These are phyloP conservation scores for Fimicolochytrium jonesii DNA, from an alignment of 192 early-diverging fungal genomes.

Conservation along the genomic window DNA sequence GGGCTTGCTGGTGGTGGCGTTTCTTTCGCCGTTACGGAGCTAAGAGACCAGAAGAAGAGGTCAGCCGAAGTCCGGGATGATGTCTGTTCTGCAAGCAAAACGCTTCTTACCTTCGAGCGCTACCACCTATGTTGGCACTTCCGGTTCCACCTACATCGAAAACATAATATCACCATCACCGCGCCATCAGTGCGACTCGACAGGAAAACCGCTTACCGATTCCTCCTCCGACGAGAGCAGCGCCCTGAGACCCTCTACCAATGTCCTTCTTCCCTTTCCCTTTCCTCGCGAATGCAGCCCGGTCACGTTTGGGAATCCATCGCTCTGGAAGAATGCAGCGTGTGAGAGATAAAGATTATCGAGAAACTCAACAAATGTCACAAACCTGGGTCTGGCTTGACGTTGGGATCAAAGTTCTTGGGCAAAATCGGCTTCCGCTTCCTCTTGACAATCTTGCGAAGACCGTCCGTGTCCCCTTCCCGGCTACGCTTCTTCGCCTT, in stretches of 20 bases:
- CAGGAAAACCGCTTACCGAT: conserved; percentile 36
- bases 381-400: conserved; percentile 51
- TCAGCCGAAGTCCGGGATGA: neutral
- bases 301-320: conserved; percentile 66
- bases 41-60: neutral
- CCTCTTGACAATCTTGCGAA: conserved; percentile 36
- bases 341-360: neutral
- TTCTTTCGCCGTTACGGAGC: neutral
- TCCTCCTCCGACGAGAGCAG: conserved; percentile 59
- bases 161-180: neutral
- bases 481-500: neutral
- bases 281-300: conserved; percentile 50
- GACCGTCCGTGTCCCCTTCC: neutral
- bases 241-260: conserved; percentile 62
- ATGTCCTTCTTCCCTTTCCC: conserved; percentile 55
- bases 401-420: conserved; percentile 50
- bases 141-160: conserved; percentile 48
- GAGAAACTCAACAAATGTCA: neutral
- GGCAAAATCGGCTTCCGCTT: conserved; percentile 57
- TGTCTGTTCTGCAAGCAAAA: neutral
- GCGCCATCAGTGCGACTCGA: neutral
- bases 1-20: neutral
- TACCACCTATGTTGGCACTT: conserved; percentile 46
- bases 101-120: neutral
- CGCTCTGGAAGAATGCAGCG: conserved; percentile 42